A percentile compares a stretch with the other conserved stretches of the same genome.
Conservation (phyloP, 2,329 filamentous ascomycete species). For the Aspergillus sp. region DNA sequence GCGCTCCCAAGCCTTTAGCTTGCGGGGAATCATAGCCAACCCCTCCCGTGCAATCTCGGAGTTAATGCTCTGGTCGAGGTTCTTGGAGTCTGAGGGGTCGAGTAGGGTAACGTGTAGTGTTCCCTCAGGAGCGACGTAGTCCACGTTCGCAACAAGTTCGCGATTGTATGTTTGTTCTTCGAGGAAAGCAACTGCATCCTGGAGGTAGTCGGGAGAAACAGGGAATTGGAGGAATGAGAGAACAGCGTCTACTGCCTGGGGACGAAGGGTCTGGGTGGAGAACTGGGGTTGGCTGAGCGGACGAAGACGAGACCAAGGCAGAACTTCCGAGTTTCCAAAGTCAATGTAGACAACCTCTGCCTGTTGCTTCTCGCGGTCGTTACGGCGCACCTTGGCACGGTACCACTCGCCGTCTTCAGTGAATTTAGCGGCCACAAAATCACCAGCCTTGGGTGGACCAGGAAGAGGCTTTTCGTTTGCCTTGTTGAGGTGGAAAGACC, state of each 20-base stretch:
- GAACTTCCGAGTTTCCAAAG: conserved; percentile 89
- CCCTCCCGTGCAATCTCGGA: conserved; percentile 81
- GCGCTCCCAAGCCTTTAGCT: conserved; percentile 89
- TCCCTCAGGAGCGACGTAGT: conserved; percentile 79
- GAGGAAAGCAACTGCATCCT: conserved; percentile 75
- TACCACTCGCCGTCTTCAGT: conserved; percentile 91
- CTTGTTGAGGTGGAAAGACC: conserved; percentile 82
- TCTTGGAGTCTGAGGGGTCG: conserved; percentile 66
- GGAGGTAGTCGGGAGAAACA: conserved; percentile 75
- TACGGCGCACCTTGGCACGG: conserved; percentile 83
- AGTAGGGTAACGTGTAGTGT: conserved; percentile 84
- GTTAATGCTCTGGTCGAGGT: conserved; percentile 78
- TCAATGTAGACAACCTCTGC: conserved; percentile 93
- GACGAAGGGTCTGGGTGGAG: conserved; percentile 74
- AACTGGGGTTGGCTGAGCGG: conserved; percentile 80
- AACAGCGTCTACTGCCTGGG: conserved; percentile 83
- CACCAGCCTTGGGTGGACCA: conserved; percentile 82
- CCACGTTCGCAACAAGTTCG: conserved; percentile 85
- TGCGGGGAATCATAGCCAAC: conserved; percentile 85
- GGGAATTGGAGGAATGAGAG: conserved; percentile 90
- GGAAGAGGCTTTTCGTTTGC: conserved; percentile 73
- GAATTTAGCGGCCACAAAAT: conserved; percentile 89
- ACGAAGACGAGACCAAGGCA: conserved; percentile 81
- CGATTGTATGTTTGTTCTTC: conserved; percentile 71
- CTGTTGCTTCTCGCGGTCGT: conserved; percentile 85